Conservation (phyloP, 1,284 basidiomycete species). For the Fistulina hepatica region DNA sequence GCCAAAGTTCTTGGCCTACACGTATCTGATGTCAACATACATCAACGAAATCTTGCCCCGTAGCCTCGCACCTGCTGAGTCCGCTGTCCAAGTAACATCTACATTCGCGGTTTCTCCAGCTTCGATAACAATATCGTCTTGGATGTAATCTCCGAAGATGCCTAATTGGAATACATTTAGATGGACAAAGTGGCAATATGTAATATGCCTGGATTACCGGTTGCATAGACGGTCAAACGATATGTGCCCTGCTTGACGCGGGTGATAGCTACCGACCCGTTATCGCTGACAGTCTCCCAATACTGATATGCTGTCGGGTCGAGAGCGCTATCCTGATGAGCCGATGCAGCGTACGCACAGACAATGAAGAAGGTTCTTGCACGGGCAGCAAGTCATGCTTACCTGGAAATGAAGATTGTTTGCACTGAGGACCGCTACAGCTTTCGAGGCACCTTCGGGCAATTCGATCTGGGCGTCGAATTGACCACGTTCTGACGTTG, state of each 20-base stretch:
- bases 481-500: constrained; percentile 10
- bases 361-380: no score
- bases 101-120: constrained; percentile 14
- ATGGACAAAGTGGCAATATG: no score
- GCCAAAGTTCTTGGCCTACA: constrained; percentile 20
- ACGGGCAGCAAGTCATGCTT: neutral
- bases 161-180: constrained; percentile 10
- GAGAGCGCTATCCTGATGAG: constrained; percentile 14
- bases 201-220: constrained; percentile 12
- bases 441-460: constrained; percentile 15
- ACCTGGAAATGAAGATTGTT: constrained; percentile 20
- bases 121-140: constrained; percentile 17
- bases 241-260: constrained; percentile 21
- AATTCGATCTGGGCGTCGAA: constrained; percentile 15
- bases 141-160: constrained; percentile 21
- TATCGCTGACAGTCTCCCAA: constrained; percentile 13
- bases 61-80: constrained; percentile 13
- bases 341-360: neutral
- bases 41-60: neutral
- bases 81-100: constrained; percentile 16
- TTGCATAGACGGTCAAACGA: constrained; percentile 19
- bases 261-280: constrained; percentile 16
- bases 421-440: constrained; percentile 17
- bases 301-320: constrained; percentile 20
- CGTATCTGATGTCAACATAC: neutral